Evolutionary conservation across 2,329 filamentous ascomycete species (phyloP).

Genomic region (Aquanectria penicillioides): DNA sequence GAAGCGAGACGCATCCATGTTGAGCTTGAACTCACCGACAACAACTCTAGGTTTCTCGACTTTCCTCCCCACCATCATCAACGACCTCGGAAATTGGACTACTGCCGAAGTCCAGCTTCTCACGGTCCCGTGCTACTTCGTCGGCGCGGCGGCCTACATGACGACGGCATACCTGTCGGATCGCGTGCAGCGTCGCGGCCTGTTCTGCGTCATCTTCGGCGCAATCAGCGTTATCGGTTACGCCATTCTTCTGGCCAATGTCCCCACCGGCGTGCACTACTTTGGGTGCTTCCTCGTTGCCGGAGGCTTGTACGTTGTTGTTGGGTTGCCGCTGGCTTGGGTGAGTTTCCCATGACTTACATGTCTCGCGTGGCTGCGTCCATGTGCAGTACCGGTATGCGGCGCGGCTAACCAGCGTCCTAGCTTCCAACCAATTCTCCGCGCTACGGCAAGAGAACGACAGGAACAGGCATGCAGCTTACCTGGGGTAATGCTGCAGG

Average conservation of each 20-base stretch:
- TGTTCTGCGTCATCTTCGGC: constrained; percentile 72
- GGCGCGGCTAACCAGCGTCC: background rate
- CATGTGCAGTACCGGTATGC: no score
- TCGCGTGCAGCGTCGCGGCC: constrained; percentile 69
- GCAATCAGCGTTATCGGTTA: constrained; percentile 74
- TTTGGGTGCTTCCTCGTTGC: constrained; percentile 82
- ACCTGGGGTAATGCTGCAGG: constrained; percentile 76
- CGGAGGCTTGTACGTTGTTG: constrained; percentile 72
- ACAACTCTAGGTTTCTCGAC: constrained; percentile 70
- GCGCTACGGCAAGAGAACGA: constrained; percentile 79
- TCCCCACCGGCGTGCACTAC: constrained; percentile 72
- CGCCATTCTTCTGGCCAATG: constrained; percentile 70
- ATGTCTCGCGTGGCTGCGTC: background rate
- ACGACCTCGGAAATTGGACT: constrained; percentile 71
- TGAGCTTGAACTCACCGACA: background rate
- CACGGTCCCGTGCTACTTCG: constrained; percentile 80
- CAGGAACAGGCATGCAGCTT: constrained; percentile 76
- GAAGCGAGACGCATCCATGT: background rate
- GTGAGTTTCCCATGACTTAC: constrained; percentile 34
- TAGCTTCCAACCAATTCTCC: constrained; percentile 73
- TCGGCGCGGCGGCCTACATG: constrained; percentile 78
- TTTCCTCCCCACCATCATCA: constrained; percentile 83
- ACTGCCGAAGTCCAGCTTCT: constrained; percentile 76
- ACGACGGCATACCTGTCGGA: constrained; percentile 74
- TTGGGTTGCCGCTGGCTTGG: constrained; percentile 67